Evolutionary conservation across 495 filamentous ascomycete species (phyloP).

Genomic region (Viridothelium virens): DNA sequence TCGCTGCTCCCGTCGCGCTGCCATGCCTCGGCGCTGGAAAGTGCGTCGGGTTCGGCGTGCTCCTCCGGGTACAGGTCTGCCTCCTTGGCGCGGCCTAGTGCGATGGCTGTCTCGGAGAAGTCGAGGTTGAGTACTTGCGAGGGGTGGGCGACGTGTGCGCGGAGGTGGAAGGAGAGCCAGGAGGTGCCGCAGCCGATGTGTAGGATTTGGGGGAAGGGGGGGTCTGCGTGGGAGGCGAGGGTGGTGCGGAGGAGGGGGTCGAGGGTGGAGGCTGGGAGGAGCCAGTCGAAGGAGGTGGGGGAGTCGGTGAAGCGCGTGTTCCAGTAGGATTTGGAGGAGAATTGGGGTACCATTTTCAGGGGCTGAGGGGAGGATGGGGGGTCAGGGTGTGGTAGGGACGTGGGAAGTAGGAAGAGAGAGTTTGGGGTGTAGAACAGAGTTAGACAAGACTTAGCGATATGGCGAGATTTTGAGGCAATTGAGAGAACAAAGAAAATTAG

Average conservation of each 20-base stretch:
- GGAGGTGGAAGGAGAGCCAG: conserved; percentile 26
- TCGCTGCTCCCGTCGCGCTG: not conserved
- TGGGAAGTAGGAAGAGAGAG: not conserved
- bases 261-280: conserved; percentile 22
- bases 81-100: conserved; percentile 21
- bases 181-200: conserved; percentile 30
- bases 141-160: conserved; percentile 21
- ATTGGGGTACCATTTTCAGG: conserved; percentile 16
- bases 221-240: conserved; percentile 4
- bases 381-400: not conserved
- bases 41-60: not conserved
- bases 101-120: conserved; percentile 25
- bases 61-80: conserved; percentile 18
- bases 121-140: conserved; percentile 27
- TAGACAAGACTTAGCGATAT: not conserved
- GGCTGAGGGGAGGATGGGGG: not conserved
- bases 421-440: not conserved
- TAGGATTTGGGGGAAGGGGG: conserved; percentile 19
- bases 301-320: conserved; percentile 23
- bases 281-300: conserved; percentile 27
- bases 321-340: conserved; percentile 26
- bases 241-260: conserved; percentile 21
- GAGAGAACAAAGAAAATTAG: not conserved
- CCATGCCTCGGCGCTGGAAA: not conserved
- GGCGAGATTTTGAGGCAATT: not conserved